phyloP scores from a whole-genome alignment of 2,329 filamentous ascomycete species.

The Monosporascus sp. region DNA sequence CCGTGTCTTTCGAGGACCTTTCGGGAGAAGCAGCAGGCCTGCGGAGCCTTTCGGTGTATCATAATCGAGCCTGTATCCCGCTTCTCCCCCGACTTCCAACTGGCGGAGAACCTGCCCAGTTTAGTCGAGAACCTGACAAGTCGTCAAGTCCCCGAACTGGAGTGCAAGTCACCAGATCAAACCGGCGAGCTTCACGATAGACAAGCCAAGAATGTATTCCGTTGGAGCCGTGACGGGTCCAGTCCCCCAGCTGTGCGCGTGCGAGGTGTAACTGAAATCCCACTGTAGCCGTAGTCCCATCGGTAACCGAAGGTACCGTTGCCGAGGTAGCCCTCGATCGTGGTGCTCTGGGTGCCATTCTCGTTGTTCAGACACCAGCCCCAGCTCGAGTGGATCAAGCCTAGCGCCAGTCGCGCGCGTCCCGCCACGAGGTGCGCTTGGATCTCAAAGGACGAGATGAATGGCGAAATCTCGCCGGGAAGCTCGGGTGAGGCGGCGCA shows the following conservation, averaged over 20 bases:
- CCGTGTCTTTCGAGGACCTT: slow-evolving; percentile 1
- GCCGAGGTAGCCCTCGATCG: slow-evolving; percentile 52
- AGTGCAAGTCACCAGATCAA: slow-evolving; percentile 32
- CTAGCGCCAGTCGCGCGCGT: slow-evolving; percentile 44
- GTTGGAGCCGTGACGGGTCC: slow-evolving; percentile 42
- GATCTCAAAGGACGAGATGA: slow-evolving; percentile 54
- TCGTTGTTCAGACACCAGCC: slow-evolving; percentile 55
- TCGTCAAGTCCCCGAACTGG: slow-evolving; percentile 32
- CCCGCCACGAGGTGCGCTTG: slow-evolving; percentile 48
- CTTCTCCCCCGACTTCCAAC: slow-evolving; percentile 18
- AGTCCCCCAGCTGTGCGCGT: slow-evolving; percentile 44
- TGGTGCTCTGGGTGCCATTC: slow-evolving; percentile 52
- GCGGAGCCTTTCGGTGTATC: slow-evolving; percentile 18
- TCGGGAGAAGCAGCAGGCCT: slow-evolving; percentile 19
- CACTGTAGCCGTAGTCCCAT: slow-evolving; percentile 42
- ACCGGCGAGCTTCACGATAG: slow-evolving; percentile 30
- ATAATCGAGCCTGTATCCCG: slow-evolving; percentile 17
- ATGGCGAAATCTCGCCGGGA: slow-evolving; percentile 51
- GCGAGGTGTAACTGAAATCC: slow-evolving; percentile 43
- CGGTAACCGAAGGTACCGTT: slow-evolving; percentile 55
- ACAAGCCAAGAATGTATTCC: slow-evolving; percentile 37
- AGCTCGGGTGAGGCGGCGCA: slow-evolving; percentile 52
- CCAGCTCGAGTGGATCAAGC: slow-evolving; percentile 52
- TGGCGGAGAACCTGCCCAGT: slow-evolving; percentile 31
- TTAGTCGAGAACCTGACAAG: slow-evolving; percentile 34